Percentiles rank a stretch among this genome's conserved stretches.
phyloP scores from a whole-genome alignment of 2,329 filamentous ascomycete genomes.

The Atkinsonella texensis region DNA sequence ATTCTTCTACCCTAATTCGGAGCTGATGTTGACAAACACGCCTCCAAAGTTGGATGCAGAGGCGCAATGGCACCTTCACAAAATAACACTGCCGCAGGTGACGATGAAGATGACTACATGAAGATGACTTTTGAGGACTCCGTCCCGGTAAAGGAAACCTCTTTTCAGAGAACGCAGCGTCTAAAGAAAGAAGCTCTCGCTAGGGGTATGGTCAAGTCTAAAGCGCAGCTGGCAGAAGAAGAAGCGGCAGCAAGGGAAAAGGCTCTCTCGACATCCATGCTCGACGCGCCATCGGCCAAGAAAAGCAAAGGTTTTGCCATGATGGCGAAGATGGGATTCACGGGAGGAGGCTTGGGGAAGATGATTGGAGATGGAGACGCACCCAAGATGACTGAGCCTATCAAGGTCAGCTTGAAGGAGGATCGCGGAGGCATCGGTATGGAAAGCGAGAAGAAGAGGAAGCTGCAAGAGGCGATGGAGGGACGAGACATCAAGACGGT shows the following conservation, averaged over 20 bases:
- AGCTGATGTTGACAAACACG: neutral
- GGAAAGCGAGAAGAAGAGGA: constrained; percentile 73
- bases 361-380: constrained; percentile 34
- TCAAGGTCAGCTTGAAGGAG: constrained; percentile 65
- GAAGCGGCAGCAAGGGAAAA: constrained; percentile 61
- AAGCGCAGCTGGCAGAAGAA: constrained; percentile 67
- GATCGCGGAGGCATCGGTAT: constrained; percentile 74
- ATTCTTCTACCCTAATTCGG: neutral
- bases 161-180: constrained; percentile 40
- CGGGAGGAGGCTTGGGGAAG: constrained; percentile 60
- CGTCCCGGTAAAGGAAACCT: constrained; percentile 40
- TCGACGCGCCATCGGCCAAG: constrained; percentile 42
- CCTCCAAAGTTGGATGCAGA: neutral
- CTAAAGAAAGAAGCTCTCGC: constrained; percentile 53
- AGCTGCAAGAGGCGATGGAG: constrained; percentile 50
- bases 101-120: constrained; percentile 82
- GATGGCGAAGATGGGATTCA: constrained; percentile 96
- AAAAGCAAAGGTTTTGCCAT: constrained; percentile 83
- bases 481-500: constrained; percentile 45
- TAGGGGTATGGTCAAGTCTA: constrained; percentile 60
- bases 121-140: constrained; percentile 77
- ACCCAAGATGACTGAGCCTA: constrained; percentile 47
- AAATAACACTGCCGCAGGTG: constrained; percentile 6
- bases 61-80: neutral
- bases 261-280: constrained; percentile 61